Evolutionary conservation across 2,329 filamentous ascomycete species (phyloP), one percentile per base, ranked within the genome.

Genomic region (Hymenoscyphus scutula): DNA sequence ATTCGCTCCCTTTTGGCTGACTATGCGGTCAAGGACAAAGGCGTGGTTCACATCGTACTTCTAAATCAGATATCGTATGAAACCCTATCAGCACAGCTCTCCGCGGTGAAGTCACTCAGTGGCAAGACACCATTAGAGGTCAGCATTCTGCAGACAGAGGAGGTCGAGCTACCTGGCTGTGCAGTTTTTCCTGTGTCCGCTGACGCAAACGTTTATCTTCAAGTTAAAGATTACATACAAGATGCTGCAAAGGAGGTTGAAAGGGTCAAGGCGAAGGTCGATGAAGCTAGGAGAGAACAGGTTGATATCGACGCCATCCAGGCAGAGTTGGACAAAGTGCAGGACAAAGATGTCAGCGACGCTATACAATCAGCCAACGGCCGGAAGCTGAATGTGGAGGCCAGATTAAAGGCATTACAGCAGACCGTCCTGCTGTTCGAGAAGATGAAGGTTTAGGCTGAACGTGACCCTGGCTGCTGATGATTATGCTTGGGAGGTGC

Each of bases 1-100:
- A 81, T 89, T 57, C 84, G 89, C 62, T 90, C 58, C 41, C 58
- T 60, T 27, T 53, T 60, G 37, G 58, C 58, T 5, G 58, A 60
- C 48, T 60, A 60, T 54, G 58, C 41, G 27, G 30, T 60, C 17
- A 60, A 60, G 58, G 58, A 60, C 41, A 54, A 60, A 60, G 41
- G 58, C 58, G 29, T 53, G 58, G 48, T 13, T 53, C 17, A 60
- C 25, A 60, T 60, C 48, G 58, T 17, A 60, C 45, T 17, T 54
- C 48, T 54, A 23, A 54, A 60, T 54, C 58, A 53, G 37, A 54
- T 23, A 25, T 60, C 58, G 15, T 27, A 38, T 54, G 45, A 60
- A 2, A 53, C 58, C 58, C 2, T 60, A 29, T 38, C 48, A 34
- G 58, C 58, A 23, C 48, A 60, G 30, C 58, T 60, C 58, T 53